A percentile compares a stretch with the other conserved stretches of the same genome.
phyloP scores from a whole-genome alignment of 2,329 filamentous ascomycete species.

The Nannizziopsis barbatae region DNA sequence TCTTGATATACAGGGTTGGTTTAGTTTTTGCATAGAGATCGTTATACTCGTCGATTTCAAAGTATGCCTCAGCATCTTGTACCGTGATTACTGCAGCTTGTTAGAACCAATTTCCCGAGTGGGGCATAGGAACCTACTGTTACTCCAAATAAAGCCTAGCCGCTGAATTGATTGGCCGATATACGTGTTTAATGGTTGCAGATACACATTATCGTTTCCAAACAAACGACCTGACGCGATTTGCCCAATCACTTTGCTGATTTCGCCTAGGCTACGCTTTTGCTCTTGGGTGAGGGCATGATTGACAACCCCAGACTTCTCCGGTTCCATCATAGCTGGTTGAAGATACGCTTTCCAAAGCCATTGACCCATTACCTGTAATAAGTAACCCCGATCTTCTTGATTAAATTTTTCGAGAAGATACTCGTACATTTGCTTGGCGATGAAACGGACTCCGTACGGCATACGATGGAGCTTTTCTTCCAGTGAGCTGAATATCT shows the following conservation, averaged over 20 bases:
- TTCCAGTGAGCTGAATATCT: constrained; percentile 72
- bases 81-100: constrained; percentile 58
- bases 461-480: constrained; percentile 80
- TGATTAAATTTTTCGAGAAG: constrained; percentile 66
- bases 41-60: constrained; percentile 98
- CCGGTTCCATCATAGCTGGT: constrained; percentile 75
- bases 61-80: constrained; percentile 76
- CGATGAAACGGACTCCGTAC: constrained; percentile 80
- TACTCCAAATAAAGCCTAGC: constrained; percentile 61
- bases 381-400: constrained; percentile 63
- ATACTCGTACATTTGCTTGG: constrained; percentile 71
- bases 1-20: constrained; percentile 98
- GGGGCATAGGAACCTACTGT: constrained; percentile 36
- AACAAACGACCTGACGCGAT: constrained; percentile 81
- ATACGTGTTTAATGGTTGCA: constrained; percentile 90
- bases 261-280: constrained; percentile 81
- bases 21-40: constrained; percentile 94
- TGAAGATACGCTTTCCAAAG: constrained; percentile 90
- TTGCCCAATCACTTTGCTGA: constrained; percentile 83
- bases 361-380: constrained; percentile 82
- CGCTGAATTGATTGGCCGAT: constrained; percentile 74
- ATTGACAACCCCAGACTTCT: constrained; percentile 87
- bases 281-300: constrained; percentile 79
- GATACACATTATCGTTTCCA: constrained; percentile 86
- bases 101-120: constrained; percentile 24